Evolutionary conservation across 371 early-diverging fungal species (phyloP).

Genomic region (Mucor lusitanicus): DNA sequence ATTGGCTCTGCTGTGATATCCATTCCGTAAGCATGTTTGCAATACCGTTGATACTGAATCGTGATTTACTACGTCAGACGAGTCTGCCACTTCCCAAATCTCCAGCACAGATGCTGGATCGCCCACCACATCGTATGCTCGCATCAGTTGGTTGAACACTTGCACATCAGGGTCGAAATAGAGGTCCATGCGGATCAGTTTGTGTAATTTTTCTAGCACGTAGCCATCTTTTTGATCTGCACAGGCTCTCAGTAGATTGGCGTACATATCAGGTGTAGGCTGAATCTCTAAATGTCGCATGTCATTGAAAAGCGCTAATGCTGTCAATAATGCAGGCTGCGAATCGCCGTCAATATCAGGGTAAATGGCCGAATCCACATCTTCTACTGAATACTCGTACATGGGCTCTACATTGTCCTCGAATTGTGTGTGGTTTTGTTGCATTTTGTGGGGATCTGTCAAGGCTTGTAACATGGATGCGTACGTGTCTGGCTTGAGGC

Average conservation of each 20-base stretch:
- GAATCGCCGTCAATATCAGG: conserved; percentile 26
- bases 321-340: conserved; percentile 29
- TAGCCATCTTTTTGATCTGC: conserved; percentile 29
- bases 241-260: conserved; percentile 34
- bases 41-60: conserved; percentile 13
- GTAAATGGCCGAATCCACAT: conserved; percentile 13
- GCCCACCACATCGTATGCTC: conserved; percentile 36
- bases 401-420: conserved; percentile 12
- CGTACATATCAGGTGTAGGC: conserved; percentile 44
- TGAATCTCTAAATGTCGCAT: conserved; percentile 44
- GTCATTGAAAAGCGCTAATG: conserved; percentile 43
- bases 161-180: conserved; percentile 40
- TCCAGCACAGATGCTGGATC: conserved; percentile 33
- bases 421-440: neutral
- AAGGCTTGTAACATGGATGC: conserved; percentile 12
- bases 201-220: conserved; percentile 41
- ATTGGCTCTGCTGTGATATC: conserved; percentile 11
- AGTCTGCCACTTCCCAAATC: conserved; percentile 33
- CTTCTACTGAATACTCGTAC: conserved; percentile 31
- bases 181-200: conserved; percentile 46
- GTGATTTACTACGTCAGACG: conserved; percentile 8
- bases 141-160: conserved; percentile 43
- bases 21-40: conserved; percentile 16
- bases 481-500: conserved; percentile 10
- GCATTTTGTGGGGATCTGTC: conserved; percentile 6